These are phyloP conservation scores for Neoscytalidium dimidiatum DNA, from an alignment of 2,329 filamentous ascomycete species.

Conservation along the genomic window DNA sequence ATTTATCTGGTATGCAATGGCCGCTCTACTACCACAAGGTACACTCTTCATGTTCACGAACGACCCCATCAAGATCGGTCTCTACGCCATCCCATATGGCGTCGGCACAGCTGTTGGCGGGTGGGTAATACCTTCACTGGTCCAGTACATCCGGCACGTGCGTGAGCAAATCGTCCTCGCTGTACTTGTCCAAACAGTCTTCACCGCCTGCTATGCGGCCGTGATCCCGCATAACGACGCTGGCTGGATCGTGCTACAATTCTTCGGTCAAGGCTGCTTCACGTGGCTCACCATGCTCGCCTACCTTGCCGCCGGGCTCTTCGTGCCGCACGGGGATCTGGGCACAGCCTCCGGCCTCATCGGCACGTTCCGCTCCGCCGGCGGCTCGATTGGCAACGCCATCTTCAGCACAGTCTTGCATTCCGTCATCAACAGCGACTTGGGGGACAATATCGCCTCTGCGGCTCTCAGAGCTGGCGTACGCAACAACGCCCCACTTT, in stretches of 20 bases:
- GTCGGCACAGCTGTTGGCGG: constrained; percentile 24
- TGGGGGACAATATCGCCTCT: constrained; percentile 29
- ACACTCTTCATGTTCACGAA: constrained; percentile 25
- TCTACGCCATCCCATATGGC: constrained; percentile 24
- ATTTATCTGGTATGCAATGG: constrained; percentile 31
- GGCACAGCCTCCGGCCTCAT: constrained; percentile 27
- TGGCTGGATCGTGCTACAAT: constrained; percentile 23
- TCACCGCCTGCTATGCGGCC: constrained; percentile 27
- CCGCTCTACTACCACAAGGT: constrained; percentile 26
- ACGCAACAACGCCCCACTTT: too few relatives aligned
- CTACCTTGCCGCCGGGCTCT: neutral
- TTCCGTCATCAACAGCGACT: constrained; percentile 28
- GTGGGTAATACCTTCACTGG: constrained; percentile 23
- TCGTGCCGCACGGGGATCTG: constrained; percentile 26
- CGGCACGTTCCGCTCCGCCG: constrained; percentile 26
- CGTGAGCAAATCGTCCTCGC: constrained; percentile 25
- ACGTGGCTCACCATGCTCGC: neutral
- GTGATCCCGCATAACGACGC: constrained; percentile 25
- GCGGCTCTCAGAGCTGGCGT: constrained; percentile 31
- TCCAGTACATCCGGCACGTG: constrained; percentile 26
- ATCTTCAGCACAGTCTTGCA: constrained; percentile 27
- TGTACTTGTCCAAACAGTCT: constrained; percentile 27
- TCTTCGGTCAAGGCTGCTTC: constrained; percentile 23
- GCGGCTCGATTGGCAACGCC: constrained; percentile 26
- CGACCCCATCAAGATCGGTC: constrained; percentile 26